Evolutionary conservation across 805 yeast genomes (phyloP).

Genomic region (Komagataella ulmi): DNA sequence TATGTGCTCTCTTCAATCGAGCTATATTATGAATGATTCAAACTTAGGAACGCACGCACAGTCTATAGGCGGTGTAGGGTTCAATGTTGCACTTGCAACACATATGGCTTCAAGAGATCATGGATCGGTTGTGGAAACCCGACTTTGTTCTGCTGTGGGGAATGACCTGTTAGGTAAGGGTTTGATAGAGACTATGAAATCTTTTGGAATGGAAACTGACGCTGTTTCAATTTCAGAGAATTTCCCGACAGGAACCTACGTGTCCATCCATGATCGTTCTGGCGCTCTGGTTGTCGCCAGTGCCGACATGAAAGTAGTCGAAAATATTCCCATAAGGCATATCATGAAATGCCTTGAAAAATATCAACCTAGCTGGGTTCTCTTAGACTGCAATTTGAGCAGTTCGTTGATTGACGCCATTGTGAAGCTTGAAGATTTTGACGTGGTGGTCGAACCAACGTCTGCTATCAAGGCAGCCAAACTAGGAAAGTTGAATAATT

Average conservation of each 20-base stretch:
- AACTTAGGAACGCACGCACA: constrained; percentile 51
- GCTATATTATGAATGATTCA: constrained; percentile 38
- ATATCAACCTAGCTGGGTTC: constrained; percentile 32
- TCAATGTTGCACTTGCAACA: constrained; percentile 62
- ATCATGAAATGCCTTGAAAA: constrained; percentile 25
- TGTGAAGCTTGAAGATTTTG: constrained; percentile 11
- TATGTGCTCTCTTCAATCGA: constrained; percentile 29
- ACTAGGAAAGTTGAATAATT: constrained; percentile 22
- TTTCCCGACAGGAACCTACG: constrained; percentile 54
- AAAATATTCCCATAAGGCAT: constrained; percentile 29
- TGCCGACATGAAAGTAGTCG: constrained; percentile 73
- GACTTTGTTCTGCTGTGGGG: constrained; percentile 49
- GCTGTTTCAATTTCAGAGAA: constrained; percentile 23
- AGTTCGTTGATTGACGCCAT: constrained; percentile 24
- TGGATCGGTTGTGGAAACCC: constrained; percentile 10
- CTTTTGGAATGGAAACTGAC: constrained; percentile 15
- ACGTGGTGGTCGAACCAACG: constrained; percentile 63
- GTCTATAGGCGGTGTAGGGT: constrained; percentile 77
- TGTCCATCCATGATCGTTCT: constrained; percentile 42
- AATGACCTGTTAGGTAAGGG: constrained; percentile 39
- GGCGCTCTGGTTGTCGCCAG: constrained; percentile 67
- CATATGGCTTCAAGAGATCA: constrained; percentile 16
- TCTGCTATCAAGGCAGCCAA: constrained; percentile 48
- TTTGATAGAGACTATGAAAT: constrained; percentile 18
- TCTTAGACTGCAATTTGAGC: constrained; percentile 61